These are phyloP conservation scores for Malus sylvestris DNA, from an alignment of 306 rosid species.

Conservation along the genomic window DNA sequence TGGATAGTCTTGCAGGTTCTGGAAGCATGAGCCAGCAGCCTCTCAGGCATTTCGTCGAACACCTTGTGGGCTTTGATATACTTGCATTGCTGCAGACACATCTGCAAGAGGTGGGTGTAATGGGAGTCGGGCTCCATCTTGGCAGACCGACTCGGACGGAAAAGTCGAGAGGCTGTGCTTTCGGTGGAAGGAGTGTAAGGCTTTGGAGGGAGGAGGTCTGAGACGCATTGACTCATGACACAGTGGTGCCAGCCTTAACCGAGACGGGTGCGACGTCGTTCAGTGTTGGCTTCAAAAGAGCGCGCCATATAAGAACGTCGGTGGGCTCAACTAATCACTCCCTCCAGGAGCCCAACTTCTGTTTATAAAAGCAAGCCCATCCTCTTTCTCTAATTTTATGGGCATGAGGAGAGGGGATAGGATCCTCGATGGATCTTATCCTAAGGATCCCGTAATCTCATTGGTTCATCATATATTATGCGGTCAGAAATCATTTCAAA, in stretches of 20 bases:
- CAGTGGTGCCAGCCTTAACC: neutral
- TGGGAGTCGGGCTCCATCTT: neutral
- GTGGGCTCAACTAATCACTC: too few species aligned
- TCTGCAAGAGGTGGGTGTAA: conserved; percentile 12
- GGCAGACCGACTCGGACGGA: neutral
- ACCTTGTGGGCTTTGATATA: conserved; percentile 21
- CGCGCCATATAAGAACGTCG: too few species aligned
- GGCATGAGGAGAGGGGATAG: too few species aligned
- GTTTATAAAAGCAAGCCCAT: too few species aligned
- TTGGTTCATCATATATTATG: too few species aligned
- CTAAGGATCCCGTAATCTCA: accelerated
- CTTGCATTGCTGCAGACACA: conserved; percentile 36
- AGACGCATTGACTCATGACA: conserved; percentile 10
- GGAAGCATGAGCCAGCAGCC: conserved; percentile 21
- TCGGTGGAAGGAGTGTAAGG: neutral
- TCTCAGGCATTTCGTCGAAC: conserved; percentile 35
- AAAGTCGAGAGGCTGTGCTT: neutral
- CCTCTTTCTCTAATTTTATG: too few species aligned
- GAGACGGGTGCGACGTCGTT: too few species aligned
- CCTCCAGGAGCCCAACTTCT: too few species aligned
- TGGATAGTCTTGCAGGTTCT: conserved; percentile 37
- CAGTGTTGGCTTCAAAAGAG: too few species aligned
- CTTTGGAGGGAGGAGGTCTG: neutral
- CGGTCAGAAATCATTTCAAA: too few species aligned
- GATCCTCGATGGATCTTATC: too few species aligned